Percentiles rank a stretch among this genome's conserved stretches.
Conservation (phyloP, 371 early-diverging fungal genomes). For the Actinomortierella ambigua region DNA sequence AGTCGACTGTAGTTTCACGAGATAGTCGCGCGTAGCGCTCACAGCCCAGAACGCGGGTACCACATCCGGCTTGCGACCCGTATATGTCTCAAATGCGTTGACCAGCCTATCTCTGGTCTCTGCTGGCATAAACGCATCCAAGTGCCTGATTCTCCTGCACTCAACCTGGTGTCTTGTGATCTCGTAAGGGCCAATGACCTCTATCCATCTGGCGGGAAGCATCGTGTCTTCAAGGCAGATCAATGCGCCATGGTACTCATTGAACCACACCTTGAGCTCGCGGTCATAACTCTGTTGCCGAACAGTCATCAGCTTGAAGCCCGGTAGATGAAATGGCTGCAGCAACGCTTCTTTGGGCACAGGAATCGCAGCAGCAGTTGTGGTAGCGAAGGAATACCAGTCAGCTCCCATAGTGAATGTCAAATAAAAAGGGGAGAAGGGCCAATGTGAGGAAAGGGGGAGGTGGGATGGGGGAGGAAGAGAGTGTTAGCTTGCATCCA, state of each 20-base stretch:
- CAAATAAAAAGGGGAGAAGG: neutral
- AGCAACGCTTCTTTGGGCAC: constrained; percentile 4
- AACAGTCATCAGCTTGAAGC: constrained; percentile 7
- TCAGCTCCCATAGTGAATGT: constrained; percentile 1
- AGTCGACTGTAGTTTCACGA: neutral
- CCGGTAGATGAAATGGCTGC: constrained; percentile 4
- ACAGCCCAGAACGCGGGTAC: constrained; percentile 3
- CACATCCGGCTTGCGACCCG: constrained; percentile 2
- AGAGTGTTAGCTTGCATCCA: no score
- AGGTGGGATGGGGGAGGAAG: no score
- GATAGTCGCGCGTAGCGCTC: neutral
- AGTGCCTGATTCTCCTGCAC: neutral
- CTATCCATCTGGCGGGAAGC: neutral
- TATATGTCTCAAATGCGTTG: constrained; percentile 3
- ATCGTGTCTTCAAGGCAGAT: constrained; percentile 4
- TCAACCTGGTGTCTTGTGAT: neutral
- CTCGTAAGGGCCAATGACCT: constrained; percentile 4
- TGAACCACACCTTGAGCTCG: neutral
- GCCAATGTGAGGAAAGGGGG: no score
- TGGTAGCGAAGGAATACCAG: constrained; percentile 3
- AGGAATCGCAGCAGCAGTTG: constrained; percentile 7
- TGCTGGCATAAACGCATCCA: constrained; percentile 5
- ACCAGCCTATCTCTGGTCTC: constrained; percentile 5
- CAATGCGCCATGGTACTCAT: constrained; percentile 3
- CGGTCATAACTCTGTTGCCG: neutral